Evolutionary conservation across 768 basidiomycete species (phyloP), one percentile per base, ranked within the genome.

Genomic region (Pleurotus sapidus): DNA sequence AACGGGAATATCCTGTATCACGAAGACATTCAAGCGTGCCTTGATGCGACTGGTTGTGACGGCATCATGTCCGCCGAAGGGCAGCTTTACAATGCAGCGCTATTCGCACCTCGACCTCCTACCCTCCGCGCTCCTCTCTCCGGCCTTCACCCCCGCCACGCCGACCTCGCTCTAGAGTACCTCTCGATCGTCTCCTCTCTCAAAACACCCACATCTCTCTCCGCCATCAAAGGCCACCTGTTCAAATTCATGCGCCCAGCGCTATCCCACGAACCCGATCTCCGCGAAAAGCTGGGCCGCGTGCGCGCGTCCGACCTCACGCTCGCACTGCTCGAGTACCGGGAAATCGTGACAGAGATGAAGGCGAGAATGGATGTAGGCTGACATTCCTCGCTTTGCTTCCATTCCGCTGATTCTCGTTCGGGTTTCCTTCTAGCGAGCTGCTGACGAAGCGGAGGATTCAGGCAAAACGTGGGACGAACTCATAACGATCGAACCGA

Each of bases 11-110:
- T 98, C 58, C 84, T 98, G 11, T 93, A 87, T 69, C 82, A 88
- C 45, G 79, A 84, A n/a, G 95, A 98, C 70, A 83, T 98, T 47
- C 78, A 80, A 50, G 74, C 77, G 9, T 98, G 95, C 69, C 73
- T 99, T 30, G 80, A 82, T 20, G 82, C 83, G 49, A 99, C 97
- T 0, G 93, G 94, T 12, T 89, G 86, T 5, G 94, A 97, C 65
- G 96, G 86, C 0, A 87, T 98, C 57, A 97, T 98, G 95, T 88
- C 86, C 43, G 97, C 95, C 1, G 97, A 97, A 73, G 95, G 93
- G 0, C 88, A 95, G 60, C 76, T 99, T 0, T 97, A 97, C 68
- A 98, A 99, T 65, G 89, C 92, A 0, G 86, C 93, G 0, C 67
- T 98, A 11, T 98, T 92, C 63, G 71, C 72, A 12, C 65, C 37